A percentile compares a stretch with the other conserved stretches of the same genome.
Evolutionary conservation across 176 grass and related monocot species (phyloP).

Genomic region (Aegilops longissima): DNA sequence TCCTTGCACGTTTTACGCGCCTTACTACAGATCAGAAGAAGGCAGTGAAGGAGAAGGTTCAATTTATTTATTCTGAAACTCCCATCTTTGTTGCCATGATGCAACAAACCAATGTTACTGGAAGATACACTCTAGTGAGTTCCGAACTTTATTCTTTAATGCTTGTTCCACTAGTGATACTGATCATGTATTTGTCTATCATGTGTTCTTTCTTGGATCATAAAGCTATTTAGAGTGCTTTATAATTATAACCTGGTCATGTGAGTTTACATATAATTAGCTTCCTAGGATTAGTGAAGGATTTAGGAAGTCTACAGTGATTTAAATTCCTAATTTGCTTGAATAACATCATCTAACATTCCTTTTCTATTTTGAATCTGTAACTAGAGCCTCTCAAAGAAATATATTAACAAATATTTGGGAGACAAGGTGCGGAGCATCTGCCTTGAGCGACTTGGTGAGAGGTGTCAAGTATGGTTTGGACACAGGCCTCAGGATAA

Average conservation of each 20-base stretch:
- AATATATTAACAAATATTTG: not conserved
- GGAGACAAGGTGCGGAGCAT: not conserved
- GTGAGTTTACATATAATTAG: not conserved
- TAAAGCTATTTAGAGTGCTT: not conserved
- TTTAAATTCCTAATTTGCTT: not conserved
- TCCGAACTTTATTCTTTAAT: not conserved
- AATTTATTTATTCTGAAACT: not conserved
- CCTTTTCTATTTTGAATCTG: not conserved
- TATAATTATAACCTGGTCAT: not conserved
- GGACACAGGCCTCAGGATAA: not conserved
- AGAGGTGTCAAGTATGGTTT: not conserved
- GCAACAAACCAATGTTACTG: conserved; percentile 6
- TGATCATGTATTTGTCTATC: not conserved
- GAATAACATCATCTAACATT: not conserved
- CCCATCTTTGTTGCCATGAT: not conserved
- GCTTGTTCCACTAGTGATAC: not conserved
- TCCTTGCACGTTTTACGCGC: not conserved
- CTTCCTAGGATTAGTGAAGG: not conserved
- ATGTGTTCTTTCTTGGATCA: not conserved
- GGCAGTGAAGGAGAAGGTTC: not conserved
- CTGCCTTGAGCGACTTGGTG: not conserved
- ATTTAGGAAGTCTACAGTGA: not conserved
- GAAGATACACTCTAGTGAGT: conserved; percentile 16
- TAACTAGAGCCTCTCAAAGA: not conserved
- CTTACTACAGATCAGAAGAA: not conserved